Evolutionary conservation across 257 asterid species (phyloP).

Genomic region (Plectranthus barbatus): DNA sequence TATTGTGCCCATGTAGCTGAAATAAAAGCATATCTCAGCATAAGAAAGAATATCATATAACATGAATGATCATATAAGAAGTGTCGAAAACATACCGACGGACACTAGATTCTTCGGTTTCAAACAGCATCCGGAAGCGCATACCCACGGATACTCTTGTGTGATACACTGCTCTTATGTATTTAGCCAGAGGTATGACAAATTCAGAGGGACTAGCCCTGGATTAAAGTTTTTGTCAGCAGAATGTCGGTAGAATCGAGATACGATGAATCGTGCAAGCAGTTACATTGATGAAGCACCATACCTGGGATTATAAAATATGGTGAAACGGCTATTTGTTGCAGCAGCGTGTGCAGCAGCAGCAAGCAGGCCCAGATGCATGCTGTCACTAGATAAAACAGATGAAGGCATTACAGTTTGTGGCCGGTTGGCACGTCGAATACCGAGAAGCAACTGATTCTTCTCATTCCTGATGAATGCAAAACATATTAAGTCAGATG

Average conservation of each 20-base stretch:
- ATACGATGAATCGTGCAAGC: not conserved
- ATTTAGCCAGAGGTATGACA: conserved; percentile 62
- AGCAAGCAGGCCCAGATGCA: conserved; percentile 86
- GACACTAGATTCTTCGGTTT: conserved; percentile 72
- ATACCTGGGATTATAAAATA: conserved; percentile 74
- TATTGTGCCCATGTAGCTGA: conserved; percentile 84
- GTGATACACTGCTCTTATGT: conserved; percentile 56
- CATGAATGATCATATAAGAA: too few species aligned
- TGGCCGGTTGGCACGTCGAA: conserved; percentile 64
- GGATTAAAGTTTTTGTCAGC: conserved; percentile 3
- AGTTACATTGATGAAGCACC: too few species aligned
- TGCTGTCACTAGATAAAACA: conserved; percentile 76
- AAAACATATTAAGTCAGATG: not conserved
- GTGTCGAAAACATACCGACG: conserved; percentile 78
- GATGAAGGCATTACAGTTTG: conserved; percentile 79
- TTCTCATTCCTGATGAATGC: conserved; percentile 53
- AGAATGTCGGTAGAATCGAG: conserved; percentile 4
- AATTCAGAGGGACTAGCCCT: conserved; percentile 72
- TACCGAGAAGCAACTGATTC: conserved; percentile 71
- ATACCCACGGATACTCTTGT: conserved; percentile 73
- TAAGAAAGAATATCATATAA: too few species aligned
- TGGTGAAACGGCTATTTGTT: conserved; percentile 66
- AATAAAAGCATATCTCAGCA: conserved; percentile 13
- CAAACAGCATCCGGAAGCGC: conserved; percentile 80
- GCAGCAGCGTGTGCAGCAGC: conserved; percentile 90